These are phyloP conservation scores for Pythium sukuiense DNA, from an alignment of 352 stramenopile species.

Conservation along the genomic window DNA sequence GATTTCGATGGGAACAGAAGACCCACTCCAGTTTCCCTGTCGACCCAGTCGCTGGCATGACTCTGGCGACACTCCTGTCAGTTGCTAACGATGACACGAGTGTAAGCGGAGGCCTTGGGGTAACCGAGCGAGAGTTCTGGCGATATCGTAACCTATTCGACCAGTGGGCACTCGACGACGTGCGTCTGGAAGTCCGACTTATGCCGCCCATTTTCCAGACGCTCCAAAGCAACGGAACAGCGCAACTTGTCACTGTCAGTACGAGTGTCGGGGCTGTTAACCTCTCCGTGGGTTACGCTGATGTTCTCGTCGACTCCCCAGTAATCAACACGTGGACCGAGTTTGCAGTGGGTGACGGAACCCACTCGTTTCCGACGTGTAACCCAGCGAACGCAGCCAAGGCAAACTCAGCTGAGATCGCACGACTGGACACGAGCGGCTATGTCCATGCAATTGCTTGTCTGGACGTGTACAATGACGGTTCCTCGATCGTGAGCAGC, in stretches of 20 bases:
- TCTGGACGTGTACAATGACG: conserved; percentile 26
- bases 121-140: conserved; percentile 49
- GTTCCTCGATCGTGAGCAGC: conserved; percentile 37
- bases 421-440: conserved; percentile 34
- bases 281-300: conserved; percentile 23
- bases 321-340: conserved; percentile 52
- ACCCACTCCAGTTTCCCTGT: conserved; percentile 70
- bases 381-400: conserved; percentile 3
- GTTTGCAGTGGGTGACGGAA: conserved; percentile 48
- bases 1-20: conserved; percentile 70
- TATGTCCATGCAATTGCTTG: conserved; percentile 64
- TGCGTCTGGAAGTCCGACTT: conserved; percentile 56
- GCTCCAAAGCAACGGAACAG: neutral
- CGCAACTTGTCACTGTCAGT: neutral
- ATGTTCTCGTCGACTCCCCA: conserved; percentile 40
- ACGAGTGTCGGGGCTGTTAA: conserved; percentile 6
- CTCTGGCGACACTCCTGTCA: conserved; percentile 25
- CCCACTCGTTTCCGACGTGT: conserved; percentile 54
- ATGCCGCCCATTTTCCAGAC: conserved; percentile 39
- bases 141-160: conserved; percentile 72
- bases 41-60: conserved; percentile 33
- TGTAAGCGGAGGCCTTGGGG: conserved; percentile 34
- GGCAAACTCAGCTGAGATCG: conserved; percentile 9
- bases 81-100: conserved; percentile 48
- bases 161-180: conserved; percentile 68